These are phyloP conservation scores for Spizellomyces sp. DNA, from an alignment of 192 early-diverging fungal genomes.

Conservation along the genomic window DNA sequence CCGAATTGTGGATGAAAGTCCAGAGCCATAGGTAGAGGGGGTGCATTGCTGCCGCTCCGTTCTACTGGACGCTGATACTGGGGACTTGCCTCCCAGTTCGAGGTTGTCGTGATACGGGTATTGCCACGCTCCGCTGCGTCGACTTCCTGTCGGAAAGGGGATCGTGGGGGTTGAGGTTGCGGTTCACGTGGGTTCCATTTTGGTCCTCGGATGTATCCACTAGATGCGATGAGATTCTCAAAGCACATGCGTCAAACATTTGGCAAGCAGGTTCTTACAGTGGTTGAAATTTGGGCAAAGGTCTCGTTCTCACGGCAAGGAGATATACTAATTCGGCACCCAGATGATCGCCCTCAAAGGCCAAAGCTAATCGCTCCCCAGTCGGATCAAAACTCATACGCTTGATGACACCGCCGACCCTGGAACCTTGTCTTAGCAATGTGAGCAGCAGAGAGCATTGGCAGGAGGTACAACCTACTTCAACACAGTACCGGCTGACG, in stretches of 20 bases:
- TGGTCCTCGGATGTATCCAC: constrained; percentile 51
- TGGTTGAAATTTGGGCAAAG: constrained; percentile 25
- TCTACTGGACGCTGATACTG: not conserved
- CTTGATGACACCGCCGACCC: constrained; percentile 53
- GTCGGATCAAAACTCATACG: constrained; percentile 52
- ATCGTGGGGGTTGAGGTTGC: constrained; percentile 25
- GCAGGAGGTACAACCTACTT: not conserved
- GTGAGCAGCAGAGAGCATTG: not conserved
- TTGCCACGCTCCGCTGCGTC: too few species aligned
- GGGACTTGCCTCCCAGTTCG: too few species aligned
- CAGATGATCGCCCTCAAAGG: constrained; percentile 42
- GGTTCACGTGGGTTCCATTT: constrained; percentile 14
- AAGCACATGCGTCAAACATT: too few species aligned
- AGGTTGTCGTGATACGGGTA: too few species aligned
- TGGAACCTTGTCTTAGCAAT: not conserved
- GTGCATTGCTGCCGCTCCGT: not conserved
- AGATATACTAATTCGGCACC: constrained; percentile 48
- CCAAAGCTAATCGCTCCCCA: constrained; percentile 56
- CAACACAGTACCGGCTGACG: not conserved
- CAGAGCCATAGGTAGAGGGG: constrained; percentile 19
- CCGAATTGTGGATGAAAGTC: constrained; percentile 21
- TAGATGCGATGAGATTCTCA: constrained; percentile 8
- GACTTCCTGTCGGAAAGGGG: constrained; percentile 6
- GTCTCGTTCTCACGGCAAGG: constrained; percentile 35
- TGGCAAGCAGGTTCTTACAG: constrained; percentile 34